Conservation (phyloP, 257 asterid genomes). For the Buddleja alternifolia region DNA sequence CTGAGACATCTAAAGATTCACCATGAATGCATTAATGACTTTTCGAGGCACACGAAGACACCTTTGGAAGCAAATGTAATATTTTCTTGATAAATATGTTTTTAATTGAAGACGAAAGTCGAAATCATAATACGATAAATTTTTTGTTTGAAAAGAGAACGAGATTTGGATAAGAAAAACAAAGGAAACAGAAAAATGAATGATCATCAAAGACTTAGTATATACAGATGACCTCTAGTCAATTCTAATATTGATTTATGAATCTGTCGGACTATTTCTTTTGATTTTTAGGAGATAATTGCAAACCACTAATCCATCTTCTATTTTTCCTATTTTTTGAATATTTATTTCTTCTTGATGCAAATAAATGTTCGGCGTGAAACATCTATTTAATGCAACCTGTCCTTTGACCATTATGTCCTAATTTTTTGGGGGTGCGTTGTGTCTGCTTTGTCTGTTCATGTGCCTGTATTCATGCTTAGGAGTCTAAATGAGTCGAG, state of each 20-base stretch:
- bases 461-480: not conserved
- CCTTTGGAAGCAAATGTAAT: not conserved
- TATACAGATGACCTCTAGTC: not conserved
- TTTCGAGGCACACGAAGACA: not conserved
- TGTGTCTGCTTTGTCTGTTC: conserved; percentile 14
- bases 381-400: not conserved
- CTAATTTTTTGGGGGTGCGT: not conserved
- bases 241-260: not conserved
- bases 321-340: not conserved
- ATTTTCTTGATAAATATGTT: too few relatives aligned
- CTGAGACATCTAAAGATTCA: not conserved
- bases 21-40: not conserved
- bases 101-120: not conserved
- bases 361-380: not conserved
- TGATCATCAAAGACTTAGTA: not conserved
- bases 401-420: not conserved
- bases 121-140: not conserved
- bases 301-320: not conserved
- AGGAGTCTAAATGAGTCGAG: too few relatives aligned
- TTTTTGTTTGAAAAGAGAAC: not conserved
- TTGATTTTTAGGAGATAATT: not conserved
- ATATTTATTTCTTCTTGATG: conserved; percentile 11
- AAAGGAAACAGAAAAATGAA: not conserved
- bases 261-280: not conserved
- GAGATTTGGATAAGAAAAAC: not conserved